Conservation (phyloP, 2,329 filamentous ascomycete genomes). For the Boeremia lycopersici region DNA sequence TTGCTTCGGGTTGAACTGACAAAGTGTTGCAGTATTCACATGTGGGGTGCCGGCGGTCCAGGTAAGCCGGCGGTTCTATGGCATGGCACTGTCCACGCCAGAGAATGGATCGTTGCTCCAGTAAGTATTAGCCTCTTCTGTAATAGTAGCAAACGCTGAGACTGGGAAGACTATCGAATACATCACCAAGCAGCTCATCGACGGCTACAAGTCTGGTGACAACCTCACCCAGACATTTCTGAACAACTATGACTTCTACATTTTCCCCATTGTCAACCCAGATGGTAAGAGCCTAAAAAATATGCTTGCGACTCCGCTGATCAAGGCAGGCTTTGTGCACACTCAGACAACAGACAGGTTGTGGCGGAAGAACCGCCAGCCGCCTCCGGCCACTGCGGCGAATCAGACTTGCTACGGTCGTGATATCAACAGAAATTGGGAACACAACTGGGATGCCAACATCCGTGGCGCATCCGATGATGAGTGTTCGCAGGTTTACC, state of each 20-base stretch:
- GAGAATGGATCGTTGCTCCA: conserved; percentile 50
- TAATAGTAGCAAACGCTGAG: neutral
- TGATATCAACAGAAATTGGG: conserved; percentile 46
- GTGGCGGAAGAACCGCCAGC: conserved; percentile 45
- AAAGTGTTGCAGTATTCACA: conserved; percentile 23
- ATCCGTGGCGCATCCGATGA: conserved; percentile 38
- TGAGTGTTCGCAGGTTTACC: conserved; percentile 41
- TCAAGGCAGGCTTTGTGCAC: conserved; percentile 37
- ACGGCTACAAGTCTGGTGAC: conserved; percentile 34
- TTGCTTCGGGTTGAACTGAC: neutral
- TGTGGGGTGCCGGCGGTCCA: conserved; percentile 40
- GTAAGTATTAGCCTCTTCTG: conserved; percentile 30
- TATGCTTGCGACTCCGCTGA: neutral
- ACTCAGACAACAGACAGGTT: conserved; percentile 43
- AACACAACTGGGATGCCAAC: conserved; percentile 37
- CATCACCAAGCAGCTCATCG: conserved; percentile 34
- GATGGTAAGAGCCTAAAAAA: conserved; percentile 27
- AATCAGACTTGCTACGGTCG: conserved; percentile 39
- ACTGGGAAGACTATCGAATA: conserved; percentile 30
- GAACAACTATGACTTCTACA: conserved; percentile 42
- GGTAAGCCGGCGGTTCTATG: conserved; percentile 32
- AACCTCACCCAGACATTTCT: conserved; percentile 40
- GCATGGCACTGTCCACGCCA: conserved; percentile 41
- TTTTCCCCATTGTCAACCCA: conserved; percentile 41
- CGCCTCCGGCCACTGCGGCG: conserved; percentile 30